These are phyloP conservation scores for Veloboletus limbatus DNA, from an alignment of 1,284 basidiomycete species.

Conservation along the genomic window DNA sequence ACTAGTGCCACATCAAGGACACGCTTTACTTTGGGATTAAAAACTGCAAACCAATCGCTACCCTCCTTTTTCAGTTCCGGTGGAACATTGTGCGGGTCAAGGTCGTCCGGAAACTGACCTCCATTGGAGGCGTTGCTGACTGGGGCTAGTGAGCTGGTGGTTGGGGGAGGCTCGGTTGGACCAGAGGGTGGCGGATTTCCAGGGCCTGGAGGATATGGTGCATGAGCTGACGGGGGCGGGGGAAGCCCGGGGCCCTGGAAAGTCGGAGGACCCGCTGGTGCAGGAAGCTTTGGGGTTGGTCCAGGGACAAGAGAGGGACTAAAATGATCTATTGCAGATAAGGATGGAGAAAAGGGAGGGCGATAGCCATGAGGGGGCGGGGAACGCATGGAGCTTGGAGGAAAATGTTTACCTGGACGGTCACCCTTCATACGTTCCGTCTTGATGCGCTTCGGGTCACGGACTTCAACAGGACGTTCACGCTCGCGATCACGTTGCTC, in stretches of 20 bases:
- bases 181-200: conserved; percentile 32
- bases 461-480: conserved; percentile 34
- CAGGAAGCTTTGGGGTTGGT: conserved; percentile 33
- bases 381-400: conserved; percentile 24
- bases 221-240: conserved; percentile 34
- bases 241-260: conserved; percentile 40
- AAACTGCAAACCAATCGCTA: conserved; percentile 92
- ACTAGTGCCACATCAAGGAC: conserved; percentile 85
- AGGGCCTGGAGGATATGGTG: conserved; percentile 37
- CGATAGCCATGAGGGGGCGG: conserved; percentile 30
- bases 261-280: conserved; percentile 31
- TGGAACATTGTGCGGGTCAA: conserved; percentile 47
- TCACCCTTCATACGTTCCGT: conserved; percentile 42
- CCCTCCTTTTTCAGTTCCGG: conserved; percentile 76
- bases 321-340: conserved; percentile 31
- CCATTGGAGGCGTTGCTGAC: conserved; percentile 30
- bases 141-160: conserved; percentile 26
- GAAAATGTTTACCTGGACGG: conserved; percentile 37
- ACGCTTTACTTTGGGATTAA: conserved; percentile 83
- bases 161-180: conserved; percentile 26
- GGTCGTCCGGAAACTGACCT: conserved; percentile 43
- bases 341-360: conserved; percentile 22
- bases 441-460: conserved; percentile 48
- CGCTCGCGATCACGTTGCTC: conserved; percentile 39
- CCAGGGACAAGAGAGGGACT: conserved; percentile 36